Percentiles rank a stretch among this genome's conserved stretches.
These are phyloP conservation scores for Rhododendron henanense DNA, from an alignment of 148 eudicot genomes.

Conservation along the genomic window DNA sequence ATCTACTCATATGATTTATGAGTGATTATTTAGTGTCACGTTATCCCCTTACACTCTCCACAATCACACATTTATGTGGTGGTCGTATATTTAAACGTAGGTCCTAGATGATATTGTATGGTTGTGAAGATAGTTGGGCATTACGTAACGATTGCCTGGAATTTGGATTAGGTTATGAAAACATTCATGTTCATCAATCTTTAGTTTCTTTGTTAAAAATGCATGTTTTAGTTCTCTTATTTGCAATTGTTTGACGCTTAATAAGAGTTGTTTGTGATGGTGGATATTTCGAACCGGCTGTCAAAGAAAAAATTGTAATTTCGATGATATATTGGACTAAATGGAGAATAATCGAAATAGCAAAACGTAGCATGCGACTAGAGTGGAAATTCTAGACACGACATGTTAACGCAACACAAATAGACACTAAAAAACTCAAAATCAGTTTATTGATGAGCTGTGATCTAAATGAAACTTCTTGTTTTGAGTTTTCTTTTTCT, in stretches of 20 bases:
- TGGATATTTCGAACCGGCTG: background rate
- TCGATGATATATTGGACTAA: no score
- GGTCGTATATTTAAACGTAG: no score
- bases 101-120: background rate
- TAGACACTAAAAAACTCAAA: no score
- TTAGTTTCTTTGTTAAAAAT: no score
- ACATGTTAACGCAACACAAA: no score
- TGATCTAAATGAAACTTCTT: background rate
- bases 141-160: background rate
- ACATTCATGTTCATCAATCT: background rate
- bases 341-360: no score
- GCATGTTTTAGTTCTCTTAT: no score
- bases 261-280: background rate
- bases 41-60: background rate
- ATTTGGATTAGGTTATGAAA: background rate
- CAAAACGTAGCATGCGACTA: no score
- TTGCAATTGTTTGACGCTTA: background rate
- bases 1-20: no score
- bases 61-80: background rate
- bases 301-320: background rate
- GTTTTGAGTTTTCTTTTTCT: background rate
- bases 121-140: no score
- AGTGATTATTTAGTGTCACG: no score
- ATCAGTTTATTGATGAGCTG: background rate
- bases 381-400: no score